phyloP scores from a whole-genome alignment of 1,284 basidiomycete genomes.

The Irpex rosettiformis region DNA sequence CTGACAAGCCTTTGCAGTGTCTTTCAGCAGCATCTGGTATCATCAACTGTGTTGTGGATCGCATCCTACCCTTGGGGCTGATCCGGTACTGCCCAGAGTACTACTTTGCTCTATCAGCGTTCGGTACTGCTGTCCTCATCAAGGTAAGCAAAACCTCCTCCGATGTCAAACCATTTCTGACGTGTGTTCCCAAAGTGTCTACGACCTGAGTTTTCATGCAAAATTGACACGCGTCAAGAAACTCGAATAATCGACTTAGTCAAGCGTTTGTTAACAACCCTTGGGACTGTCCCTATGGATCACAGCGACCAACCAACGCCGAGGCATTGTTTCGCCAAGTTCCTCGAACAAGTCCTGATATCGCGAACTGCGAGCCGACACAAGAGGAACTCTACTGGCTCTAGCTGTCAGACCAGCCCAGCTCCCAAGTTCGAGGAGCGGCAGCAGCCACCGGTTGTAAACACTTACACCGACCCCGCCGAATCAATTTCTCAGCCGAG shows the following conservation, averaged over 20 bases:
- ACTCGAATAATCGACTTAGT: conserved; percentile 24
- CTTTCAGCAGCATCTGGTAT: conserved; percentile 29
- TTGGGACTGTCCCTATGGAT: conserved; percentile 20
- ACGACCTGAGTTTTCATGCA: conserved; percentile 26
- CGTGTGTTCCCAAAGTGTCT: conserved; percentile 19
- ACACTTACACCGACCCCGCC: not conserved
- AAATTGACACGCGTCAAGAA: conserved; percentile 25
- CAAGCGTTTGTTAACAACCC: conserved; percentile 22
- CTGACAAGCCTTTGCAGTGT: conserved; percentile 20
- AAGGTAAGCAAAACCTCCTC: conserved; percentile 21
- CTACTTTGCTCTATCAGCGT: conserved; percentile 38
- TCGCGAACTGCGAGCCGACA: conserved; percentile 6
- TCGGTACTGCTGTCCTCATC: conserved; percentile 36
- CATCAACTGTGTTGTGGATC: conserved; percentile 28
- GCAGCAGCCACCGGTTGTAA: not conserved
- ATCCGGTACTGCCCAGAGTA: conserved; percentile 40
- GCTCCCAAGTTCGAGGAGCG: not conserved
- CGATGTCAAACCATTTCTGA: not conserved
- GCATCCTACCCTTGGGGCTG: conserved; percentile 27
- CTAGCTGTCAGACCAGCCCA: not conserved
- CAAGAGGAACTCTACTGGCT: not conserved
- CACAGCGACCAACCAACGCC: conserved; percentile 28
- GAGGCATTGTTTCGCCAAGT: conserved; percentile 25
- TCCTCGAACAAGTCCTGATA: conserved; percentile 26
- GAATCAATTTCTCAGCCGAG: not conserved